phyloP scores from a whole-genome alignment of 2,329 filamentous ascomycete species.

The Xylaria sp. region DNA sequence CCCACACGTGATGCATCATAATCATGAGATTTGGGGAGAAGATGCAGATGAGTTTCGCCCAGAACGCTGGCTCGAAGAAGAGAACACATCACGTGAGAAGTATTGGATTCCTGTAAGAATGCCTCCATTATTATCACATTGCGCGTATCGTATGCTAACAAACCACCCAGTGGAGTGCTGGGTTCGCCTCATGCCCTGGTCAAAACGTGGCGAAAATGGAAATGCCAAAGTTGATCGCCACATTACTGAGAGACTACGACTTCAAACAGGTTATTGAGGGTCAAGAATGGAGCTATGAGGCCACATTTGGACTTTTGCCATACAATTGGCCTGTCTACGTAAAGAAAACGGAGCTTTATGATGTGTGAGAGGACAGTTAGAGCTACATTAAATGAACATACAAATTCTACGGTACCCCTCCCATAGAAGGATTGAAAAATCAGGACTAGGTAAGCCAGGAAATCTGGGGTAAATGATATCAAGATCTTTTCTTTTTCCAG shows the following conservation, averaged over 20 bases:
- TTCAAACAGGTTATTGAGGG: conserved; percentile 34
- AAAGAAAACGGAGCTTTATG: conserved; percentile 16
- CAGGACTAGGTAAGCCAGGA: too few relatives aligned
- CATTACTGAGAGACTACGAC: conserved; percentile 38
- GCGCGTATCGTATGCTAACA: neutral
- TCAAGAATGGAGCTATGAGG: conserved; percentile 37
- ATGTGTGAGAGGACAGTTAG: neutral
- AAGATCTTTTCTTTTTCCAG: too few relatives aligned
- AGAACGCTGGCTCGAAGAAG: conserved; percentile 27
- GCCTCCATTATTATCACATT: neutral
- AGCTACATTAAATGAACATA: neutral
- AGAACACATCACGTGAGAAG: conserved; percentile 23
- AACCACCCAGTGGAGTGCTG: conserved; percentile 16
- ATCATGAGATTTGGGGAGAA: conserved; percentile 24
- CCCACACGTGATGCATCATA: conserved; percentile 27
- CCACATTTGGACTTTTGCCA: conserved; percentile 35
- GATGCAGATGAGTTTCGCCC: conserved; percentile 29
- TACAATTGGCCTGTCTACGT: conserved; percentile 36
- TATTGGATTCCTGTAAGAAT: conserved; percentile 23
- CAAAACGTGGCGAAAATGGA: conserved; percentile 40
- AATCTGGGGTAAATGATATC: too few relatives aligned
- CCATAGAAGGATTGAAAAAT: too few relatives aligned
- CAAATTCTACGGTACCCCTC: neutral
- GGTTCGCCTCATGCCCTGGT: conserved; percentile 32
- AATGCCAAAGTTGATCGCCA: conserved; percentile 38